Evolutionary conservation across 768 basidiomycete species (phyloP).

Genomic region (Kwoniella mangroviensis): DNA sequence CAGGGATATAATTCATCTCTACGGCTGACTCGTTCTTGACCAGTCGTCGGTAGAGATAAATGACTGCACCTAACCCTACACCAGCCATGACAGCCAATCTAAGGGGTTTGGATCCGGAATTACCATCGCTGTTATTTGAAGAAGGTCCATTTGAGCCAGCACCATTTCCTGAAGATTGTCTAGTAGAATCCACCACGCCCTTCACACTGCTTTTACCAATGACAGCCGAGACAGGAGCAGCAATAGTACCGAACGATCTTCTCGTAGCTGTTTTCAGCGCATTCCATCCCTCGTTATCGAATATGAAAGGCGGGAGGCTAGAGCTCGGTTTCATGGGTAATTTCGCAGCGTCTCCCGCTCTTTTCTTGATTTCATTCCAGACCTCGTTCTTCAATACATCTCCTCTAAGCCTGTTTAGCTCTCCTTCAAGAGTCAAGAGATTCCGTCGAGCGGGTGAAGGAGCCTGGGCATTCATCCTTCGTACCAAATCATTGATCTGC

Average conservation of each 20-base stretch:
- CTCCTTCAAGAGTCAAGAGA: slow-evolving; percentile 65
- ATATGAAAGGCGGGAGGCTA: slow-evolving; percentile 16
- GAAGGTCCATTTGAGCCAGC: neutral
- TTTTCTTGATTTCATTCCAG: slow-evolving; percentile 41
- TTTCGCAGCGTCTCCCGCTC: slow-evolving; percentile 33
- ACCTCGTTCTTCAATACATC: slow-evolving; percentile 35
- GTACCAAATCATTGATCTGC: slow-evolving; percentile 74
- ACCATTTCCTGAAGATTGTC: neutral
- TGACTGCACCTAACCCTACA: slow-evolving; percentile 34
- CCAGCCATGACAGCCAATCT: slow-evolving; percentile 34
- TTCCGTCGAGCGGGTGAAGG: slow-evolving; percentile 75
- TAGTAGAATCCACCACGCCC: slow-evolving; percentile 15
- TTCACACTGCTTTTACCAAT: slow-evolving; percentile 33
- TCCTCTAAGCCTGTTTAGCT: slow-evolving; percentile 60
- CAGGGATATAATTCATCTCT: slow-evolving; percentile 16
- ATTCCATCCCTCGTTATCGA: slow-evolving; percentile 31
- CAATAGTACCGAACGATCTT: slow-evolving; percentile 45
- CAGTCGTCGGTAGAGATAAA: slow-evolving; percentile 30
- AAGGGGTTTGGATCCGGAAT: slow-evolving; percentile 4
- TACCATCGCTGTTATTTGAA: neutral
- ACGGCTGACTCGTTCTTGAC: slow-evolving; percentile 35
- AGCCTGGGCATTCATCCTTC: slow-evolving; percentile 79
- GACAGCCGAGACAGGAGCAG: slow-evolving; percentile 34
- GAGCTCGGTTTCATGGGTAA: slow-evolving; percentile 2
- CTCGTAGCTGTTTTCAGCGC: slow-evolving; percentile 32